Conservation (phyloP, 2,329 filamentous ascomycete genomes). For the Cercospora sesami region DNA sequence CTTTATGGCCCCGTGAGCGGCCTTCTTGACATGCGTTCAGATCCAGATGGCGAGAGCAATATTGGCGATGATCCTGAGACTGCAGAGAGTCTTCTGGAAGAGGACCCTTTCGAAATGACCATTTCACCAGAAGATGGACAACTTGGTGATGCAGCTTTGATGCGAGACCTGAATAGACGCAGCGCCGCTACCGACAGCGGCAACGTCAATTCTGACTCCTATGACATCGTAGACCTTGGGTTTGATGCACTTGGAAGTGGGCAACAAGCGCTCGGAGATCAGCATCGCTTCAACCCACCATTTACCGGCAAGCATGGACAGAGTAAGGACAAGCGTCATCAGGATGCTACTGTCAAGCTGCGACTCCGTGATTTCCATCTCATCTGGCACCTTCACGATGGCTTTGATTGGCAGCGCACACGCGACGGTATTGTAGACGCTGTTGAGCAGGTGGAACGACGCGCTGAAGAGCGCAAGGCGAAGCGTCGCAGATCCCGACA, state of each 20-base stretch:
- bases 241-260: constrained; percentile 36
- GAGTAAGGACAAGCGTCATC: background rate
- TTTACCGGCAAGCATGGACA: constrained; percentile 8
- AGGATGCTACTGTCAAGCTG: constrained; percentile 61
- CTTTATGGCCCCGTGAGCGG: constrained; percentile 39
- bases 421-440: constrained; percentile 82
- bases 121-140: constrained; percentile 30
- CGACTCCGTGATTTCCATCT: constrained; percentile 83
- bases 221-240: constrained; percentile 39
- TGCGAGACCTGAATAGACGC: constrained; percentile 37
- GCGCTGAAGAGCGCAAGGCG: constrained; percentile 70
- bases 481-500: constrained; percentile 58
- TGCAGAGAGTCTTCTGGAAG: constrained; percentile 41
- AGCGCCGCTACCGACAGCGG: constrained; percentile 23
- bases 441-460: constrained; percentile 81
- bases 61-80: constrained; percentile 33
- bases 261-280: constrained; percentile 33
- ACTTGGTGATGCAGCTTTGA: constrained; percentile 37
- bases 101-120: constrained; percentile 43
- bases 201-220: constrained; percentile 32
- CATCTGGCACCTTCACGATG: constrained; percentile 97
- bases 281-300: constrained; percentile 37
- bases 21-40: constrained; percentile 30
- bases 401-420: constrained; percentile 92
- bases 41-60: constrained; percentile 26